Percentiles rank a stretch among this genome's conserved stretches.
These are phyloP conservation scores for Brasenia schreberi DNA, from an alignment of 164 flowering plant species.

Conservation along the genomic window DNA sequence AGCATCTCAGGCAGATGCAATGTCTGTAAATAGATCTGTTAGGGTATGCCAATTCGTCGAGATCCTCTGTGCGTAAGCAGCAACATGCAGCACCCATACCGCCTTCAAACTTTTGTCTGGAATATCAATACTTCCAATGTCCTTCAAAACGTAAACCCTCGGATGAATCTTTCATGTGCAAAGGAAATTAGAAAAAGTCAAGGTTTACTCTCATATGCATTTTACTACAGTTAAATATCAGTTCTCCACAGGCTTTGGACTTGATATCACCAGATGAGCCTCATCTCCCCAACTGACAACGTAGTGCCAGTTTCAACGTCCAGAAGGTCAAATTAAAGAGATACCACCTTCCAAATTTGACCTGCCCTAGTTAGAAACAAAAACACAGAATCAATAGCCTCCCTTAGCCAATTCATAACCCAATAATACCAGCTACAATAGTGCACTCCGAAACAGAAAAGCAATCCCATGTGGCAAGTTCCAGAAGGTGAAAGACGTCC, in stretches of 20 bases:
- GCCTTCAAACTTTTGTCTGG: neutral
- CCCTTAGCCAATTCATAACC: neutral
- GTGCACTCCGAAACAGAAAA: too few relatives aligned
- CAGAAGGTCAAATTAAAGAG: neutral
- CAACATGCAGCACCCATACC: conserved; percentile 65
- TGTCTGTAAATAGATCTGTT: conserved; percentile 44
- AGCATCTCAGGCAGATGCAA: conserved; percentile 63
- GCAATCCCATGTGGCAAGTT: neutral
- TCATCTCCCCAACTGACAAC: neutral
- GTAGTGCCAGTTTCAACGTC: neutral
- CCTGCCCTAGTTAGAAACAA: neutral
- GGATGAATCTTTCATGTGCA: neutral
- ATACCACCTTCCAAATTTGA: neutral
- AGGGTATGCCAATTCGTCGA: conserved; percentile 56
- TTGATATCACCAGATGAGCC: neutral
- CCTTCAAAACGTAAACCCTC: neutral
- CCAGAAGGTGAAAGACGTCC: neutral
- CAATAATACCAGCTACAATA: too few relatives aligned
- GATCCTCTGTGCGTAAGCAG: conserved; percentile 49
- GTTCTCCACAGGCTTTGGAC: neutral
- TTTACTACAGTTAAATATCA: neutral
- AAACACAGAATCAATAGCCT: neutral
- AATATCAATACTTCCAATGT: neutral
- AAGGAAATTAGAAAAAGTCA: neutral
- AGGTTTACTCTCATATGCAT: neutral